These are phyloP conservation scores for Puccinia hordei DNA, from an alignment of 1,284 basidiomycete species.

Conservation along the genomic window DNA sequence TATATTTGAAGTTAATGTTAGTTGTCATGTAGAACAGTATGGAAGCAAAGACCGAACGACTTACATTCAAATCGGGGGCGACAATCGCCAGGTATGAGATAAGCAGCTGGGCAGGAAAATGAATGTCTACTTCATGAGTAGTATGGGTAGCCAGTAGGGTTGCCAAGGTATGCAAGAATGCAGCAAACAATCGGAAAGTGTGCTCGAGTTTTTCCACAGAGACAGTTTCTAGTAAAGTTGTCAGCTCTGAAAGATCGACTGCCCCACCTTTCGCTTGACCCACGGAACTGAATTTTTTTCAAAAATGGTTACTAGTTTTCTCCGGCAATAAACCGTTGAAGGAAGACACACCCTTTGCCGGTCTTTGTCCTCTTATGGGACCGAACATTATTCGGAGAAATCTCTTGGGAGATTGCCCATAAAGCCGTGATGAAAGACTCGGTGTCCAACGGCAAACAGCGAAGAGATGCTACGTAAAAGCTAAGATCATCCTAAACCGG, in stretches of 20 bases:
- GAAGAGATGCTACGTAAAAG: conserved; percentile 35
- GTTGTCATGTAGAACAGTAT: neutral
- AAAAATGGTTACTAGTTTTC: neutral
- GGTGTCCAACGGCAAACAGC: conserved; percentile 24
- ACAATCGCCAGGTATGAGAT: conserved; percentile 31
- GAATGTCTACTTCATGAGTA: conserved; percentile 39
- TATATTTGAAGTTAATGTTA: neutral
- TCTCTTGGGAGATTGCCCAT: conserved; percentile 18
- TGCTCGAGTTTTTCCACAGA: conserved; percentile 43
- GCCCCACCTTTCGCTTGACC: conserved; percentile 2
- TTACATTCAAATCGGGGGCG: conserved; percentile 33
- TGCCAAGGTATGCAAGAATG: conserved; percentile 31
- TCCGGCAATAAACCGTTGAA: neutral
- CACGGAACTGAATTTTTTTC: conserved; percentile 17
- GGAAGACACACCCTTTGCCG: conserved; percentile 27
- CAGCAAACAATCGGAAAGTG: conserved; percentile 39
- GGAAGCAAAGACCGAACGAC: conserved; percentile 1
- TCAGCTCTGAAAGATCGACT: conserved; percentile 30
- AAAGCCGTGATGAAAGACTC: conserved; percentile 16
- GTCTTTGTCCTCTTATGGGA: conserved; percentile 44
- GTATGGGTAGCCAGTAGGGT: conserved; percentile 25
- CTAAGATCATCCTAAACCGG: conserved; percentile 25
- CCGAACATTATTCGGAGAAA: conserved; percentile 13
- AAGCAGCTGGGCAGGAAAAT: conserved; percentile 43
- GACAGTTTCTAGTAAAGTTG: conserved; percentile 28